Base-by-base conservation (phyloP, 2,329 filamentous ascomycete genomes). In the Coniochaeta sp. region DNA sequence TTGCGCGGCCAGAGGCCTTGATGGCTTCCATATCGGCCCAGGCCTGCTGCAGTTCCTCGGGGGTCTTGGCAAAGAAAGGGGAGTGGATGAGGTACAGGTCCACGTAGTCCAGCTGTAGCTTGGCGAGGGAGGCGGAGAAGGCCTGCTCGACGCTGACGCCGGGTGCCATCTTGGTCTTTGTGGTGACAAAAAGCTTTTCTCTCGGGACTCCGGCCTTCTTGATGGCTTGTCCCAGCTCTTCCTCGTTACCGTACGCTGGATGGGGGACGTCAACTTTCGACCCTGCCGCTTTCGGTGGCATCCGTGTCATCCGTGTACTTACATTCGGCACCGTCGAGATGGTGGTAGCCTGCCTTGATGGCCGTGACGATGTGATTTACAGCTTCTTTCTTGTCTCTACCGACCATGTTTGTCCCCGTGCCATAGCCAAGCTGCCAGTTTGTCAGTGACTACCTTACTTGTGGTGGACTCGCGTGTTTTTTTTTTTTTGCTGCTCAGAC, bases 261-360 rank as follows among this genome's bases (percentile, higher is more conserved):
- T 30, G 22, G 28, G n/a, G 8, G 26, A 19, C 19, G n/a, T 55
- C 34, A 55, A 28, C 47, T 28, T 26, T 19, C 16, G 12, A 6
- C 26, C n/a, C 2, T 4, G 14, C 38, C n/a, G 38, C 38, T 19
- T n/a, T 42, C 17, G 44, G 14, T 16, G 57, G 42, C 19, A 32
- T 10, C 24, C 17, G 12, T 34, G n/a, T n/a, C n/a, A n/a, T n/a
- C n/a, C n/a, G n/a, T 17, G 8, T 36, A 32, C 24, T 64, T 70
- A 87, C 86, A 75, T 76, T 93, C 86, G 22, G 90, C 90, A 50
- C 89, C 85, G 71, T 93, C 90, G 3, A 93, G 78, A 68, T 93
- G 89, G 61, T 80, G 79, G 71, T 87, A 92, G 26, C 88, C 89
- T n/a, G 84, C 72, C 59, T 83, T 81, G 66, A 91, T 87, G 34